Conservation (phyloP, 139 green algal genomes). For the Closterium sp. region DNA sequence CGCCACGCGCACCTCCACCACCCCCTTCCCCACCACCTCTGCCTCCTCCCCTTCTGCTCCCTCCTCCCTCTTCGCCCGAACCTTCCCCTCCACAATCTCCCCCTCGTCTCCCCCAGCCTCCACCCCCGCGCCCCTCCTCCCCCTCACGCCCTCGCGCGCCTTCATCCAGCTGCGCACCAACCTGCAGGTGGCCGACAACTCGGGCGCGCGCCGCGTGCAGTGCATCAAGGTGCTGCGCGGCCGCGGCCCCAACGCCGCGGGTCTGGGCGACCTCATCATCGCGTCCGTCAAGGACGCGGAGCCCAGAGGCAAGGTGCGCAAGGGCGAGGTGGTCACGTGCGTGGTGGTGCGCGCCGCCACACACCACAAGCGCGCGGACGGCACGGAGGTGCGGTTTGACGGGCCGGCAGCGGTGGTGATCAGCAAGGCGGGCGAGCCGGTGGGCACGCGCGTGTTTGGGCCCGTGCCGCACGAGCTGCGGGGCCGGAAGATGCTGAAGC, state of each 20-base stretch:
- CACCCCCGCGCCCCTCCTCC: background rate
- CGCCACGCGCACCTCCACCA: background rate
- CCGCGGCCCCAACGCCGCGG: slow-evolving; percentile 7
- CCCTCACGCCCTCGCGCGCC: background rate
- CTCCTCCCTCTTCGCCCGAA: background rate
- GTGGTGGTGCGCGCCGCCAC: slow-evolving; percentile 30
- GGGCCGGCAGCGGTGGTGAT: slow-evolving; percentile 10
- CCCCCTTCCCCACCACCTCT: background rate
- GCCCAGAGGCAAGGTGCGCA: slow-evolving; percentile 25
- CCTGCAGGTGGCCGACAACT: slow-evolving; percentile 38
- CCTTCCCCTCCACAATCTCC: background rate
- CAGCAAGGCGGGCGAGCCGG: slow-evolving; percentile 31
- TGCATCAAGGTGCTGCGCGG: slow-evolving; percentile 35
- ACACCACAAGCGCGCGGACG: background rate
- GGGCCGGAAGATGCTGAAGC: slow-evolving; percentile 12
- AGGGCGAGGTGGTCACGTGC: slow-evolving; percentile 34
- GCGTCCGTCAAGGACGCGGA: slow-evolving; percentile 16
- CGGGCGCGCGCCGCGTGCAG: slow-evolving; percentile 4
- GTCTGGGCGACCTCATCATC: slow-evolving; percentile 22
- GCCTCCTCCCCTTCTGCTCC: background rate
- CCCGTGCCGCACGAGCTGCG: slow-evolving; percentile 38
- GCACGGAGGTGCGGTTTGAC: slow-evolving; percentile 18
- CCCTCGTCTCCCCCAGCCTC: background rate
- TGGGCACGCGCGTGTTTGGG: slow-evolving; percentile 31
- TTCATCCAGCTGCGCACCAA: slow-evolving; percentile 27